These are phyloP conservation scores for Dovyalis caffra DNA, from an alignment of 345 rosid species.

Conservation along the genomic window DNA sequence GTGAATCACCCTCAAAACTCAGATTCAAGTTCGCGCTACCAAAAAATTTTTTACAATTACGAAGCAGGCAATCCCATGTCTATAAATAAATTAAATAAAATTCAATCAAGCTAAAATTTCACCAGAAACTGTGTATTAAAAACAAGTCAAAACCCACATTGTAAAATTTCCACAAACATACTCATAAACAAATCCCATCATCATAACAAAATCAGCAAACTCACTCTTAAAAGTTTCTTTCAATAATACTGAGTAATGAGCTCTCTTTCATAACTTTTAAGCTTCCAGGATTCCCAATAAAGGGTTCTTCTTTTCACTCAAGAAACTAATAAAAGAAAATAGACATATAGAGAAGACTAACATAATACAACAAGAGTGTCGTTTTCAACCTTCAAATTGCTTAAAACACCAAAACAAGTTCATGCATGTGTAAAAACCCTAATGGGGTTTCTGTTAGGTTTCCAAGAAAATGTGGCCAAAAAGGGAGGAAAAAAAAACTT, in stretches of 20 bases:
- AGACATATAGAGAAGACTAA: background rate
- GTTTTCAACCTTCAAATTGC: background rate
- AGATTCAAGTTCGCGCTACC: background rate
- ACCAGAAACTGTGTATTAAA: background rate
- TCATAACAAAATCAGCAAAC: background rate
- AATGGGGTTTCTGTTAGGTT: background rate
- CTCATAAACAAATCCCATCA: no score
- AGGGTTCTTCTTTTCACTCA: background rate
- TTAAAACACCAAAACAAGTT: background rate
- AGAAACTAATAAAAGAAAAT: background rate
- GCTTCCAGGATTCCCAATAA: background rate
- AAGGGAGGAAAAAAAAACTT: background rate
- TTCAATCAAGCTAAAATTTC: background rate
- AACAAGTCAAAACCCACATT: background rate
- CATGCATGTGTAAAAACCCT: conserved; percentile 5
- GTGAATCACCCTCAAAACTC: background rate
- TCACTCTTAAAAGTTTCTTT: background rate
- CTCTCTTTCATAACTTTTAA: background rate
- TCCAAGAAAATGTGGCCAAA: background rate
- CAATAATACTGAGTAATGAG: background rate
- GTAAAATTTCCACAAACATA: background rate
- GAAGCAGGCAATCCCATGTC: background rate
- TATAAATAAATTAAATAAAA: background rate
- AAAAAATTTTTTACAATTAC: no score
- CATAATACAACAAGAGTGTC: background rate